A percentile compares a stretch with the other conserved stretches of the same genome.
Evolutionary conservation across 257 asterid genomes (phyloP).

Genomic region (Jacaranda copaia): DNA sequence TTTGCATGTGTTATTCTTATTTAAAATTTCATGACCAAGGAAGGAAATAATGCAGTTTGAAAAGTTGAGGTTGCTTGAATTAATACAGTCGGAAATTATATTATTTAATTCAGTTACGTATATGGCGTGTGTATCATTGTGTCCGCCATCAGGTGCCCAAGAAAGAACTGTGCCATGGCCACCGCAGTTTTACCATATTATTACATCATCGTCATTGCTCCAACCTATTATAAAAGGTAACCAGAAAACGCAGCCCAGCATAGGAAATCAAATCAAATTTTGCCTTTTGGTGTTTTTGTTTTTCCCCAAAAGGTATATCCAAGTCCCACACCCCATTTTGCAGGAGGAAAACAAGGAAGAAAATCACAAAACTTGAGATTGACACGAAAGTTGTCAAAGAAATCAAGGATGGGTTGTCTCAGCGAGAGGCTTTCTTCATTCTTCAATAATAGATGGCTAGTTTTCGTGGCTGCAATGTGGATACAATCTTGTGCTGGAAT

Average conservation of each 20-base stretch:
- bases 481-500: slow-evolving; percentile 87
- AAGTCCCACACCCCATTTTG: slow-evolving; percentile 13
- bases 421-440: slow-evolving; percentile 40
- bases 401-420: slow-evolving; percentile 34
- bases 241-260: background rate
- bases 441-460: slow-evolving; percentile 74
- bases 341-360: background rate
- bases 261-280: background rate
- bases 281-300: background rate
- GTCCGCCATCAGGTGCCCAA: background rate
- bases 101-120: too few species aligned
- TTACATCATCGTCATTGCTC: slow-evolving; percentile 4
- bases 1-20: too few species aligned
- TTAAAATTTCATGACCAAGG: too few species aligned
- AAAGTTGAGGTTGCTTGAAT: too few species aligned
- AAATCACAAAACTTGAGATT: background rate
- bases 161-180: background rate
- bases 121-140: background rate
- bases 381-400: background rate
- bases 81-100: too few species aligned
- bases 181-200: background rate
- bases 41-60: too few species aligned
- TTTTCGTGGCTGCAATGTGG: slow-evolving; percentile 90
- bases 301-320: slow-evolving; percentile 8
- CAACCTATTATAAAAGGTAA: slow-evolving; percentile 14